Conservation (phyloP, 768 basidiomycete genomes). For the Tulasnella sp. region DNA sequence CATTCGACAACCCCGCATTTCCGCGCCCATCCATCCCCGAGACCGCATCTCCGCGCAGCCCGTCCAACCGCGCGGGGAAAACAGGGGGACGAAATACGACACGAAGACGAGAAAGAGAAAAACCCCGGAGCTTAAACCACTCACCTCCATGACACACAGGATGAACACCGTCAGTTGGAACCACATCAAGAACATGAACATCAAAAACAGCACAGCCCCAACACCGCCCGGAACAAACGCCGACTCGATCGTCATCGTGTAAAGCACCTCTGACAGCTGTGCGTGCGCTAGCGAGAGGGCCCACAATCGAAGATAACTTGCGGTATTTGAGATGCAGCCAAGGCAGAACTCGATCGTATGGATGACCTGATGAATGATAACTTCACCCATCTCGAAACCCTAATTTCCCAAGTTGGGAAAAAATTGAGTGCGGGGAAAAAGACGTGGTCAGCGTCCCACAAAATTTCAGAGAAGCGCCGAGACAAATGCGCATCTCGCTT, state of each 20-base stretch:
- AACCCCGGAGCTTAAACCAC: constrained; percentile 26
- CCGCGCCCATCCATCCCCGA: constrained; percentile 4
- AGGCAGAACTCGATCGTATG: constrained; percentile 99
- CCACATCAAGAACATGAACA: constrained; percentile 75
- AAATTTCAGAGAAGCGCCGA: constrained; percentile 21
- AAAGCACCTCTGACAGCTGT: constrained; percentile 89
- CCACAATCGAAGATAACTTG: constrained; percentile 90
- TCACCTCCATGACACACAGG: constrained; percentile 92
- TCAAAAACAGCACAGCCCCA: constrained; percentile 45
- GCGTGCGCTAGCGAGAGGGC: constrained; percentile 97
- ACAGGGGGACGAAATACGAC: neutral
- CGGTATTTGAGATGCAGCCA: constrained; percentile 97
- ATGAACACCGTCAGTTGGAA: constrained; percentile 65
- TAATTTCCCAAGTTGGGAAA: constrained; percentile 34
- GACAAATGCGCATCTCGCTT: neutral
- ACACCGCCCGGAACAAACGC: constrained; percentile 36
- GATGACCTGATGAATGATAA: constrained; percentile 94
- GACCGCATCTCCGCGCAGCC: neutral
- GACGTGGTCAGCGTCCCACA: neutral
- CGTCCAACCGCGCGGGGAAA: neutral
- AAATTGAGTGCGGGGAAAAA: constrained; percentile 25
- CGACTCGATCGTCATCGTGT: constrained; percentile 68
- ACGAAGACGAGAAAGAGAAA: neutral
- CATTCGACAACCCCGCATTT: constrained; percentile 4
- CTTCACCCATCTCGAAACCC: constrained; percentile 87